These are phyloP conservation scores for Peronospora belbahrii DNA, from an alignment of 352 stramenopile species.

Conservation along the genomic window DNA sequence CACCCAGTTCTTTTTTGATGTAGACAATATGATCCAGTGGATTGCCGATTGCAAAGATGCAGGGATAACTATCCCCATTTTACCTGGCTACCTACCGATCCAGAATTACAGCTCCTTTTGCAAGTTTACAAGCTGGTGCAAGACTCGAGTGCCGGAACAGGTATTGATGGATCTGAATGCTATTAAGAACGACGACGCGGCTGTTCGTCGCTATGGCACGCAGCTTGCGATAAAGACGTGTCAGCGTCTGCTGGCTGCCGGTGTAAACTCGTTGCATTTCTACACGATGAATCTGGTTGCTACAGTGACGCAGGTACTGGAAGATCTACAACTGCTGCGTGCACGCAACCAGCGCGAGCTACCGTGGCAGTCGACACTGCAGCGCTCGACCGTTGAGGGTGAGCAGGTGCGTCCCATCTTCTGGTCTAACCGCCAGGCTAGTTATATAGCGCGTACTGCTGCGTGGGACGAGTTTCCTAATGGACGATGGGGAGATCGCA, in stretches of 20 bases:
- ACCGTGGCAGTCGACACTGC: constrained; percentile 64
- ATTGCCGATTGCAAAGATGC: constrained; percentile 87
- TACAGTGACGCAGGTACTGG: constrained; percentile 81
- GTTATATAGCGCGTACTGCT: constrained; percentile 94
- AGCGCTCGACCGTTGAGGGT: constrained; percentile 54
- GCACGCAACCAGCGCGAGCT: constrained; percentile 55
- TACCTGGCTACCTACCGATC: constrained; percentile 89
- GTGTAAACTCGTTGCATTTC: constrained; percentile 85
- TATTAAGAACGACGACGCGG: constrained; percentile 92
- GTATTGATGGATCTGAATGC: constrained; percentile 59
- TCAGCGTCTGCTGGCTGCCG: constrained; percentile 73
- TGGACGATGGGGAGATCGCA: constrained; percentile 91
- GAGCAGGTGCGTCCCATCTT: constrained; percentile 95
- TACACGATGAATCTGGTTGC: constrained; percentile 93
- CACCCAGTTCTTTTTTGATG: constrained; percentile 99
- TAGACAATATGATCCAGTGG: constrained; percentile 93
- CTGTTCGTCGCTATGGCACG: constrained; percentile 91
- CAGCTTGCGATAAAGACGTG: constrained; percentile 93
- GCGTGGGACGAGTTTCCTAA: constrained; percentile 97
- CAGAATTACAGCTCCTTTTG: constrained; percentile 94
- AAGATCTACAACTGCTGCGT: constrained; percentile 59
- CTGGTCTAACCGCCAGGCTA: constrained; percentile 96
- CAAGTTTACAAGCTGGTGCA: constrained; percentile 98
- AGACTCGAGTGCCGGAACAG: constrained; percentile 90
- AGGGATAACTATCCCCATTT: constrained; percentile 93